These are phyloP conservation scores for Colletotrichum shisoi DNA, from an alignment of 2,329 filamentous ascomycete species.

Conservation along the genomic window DNA sequence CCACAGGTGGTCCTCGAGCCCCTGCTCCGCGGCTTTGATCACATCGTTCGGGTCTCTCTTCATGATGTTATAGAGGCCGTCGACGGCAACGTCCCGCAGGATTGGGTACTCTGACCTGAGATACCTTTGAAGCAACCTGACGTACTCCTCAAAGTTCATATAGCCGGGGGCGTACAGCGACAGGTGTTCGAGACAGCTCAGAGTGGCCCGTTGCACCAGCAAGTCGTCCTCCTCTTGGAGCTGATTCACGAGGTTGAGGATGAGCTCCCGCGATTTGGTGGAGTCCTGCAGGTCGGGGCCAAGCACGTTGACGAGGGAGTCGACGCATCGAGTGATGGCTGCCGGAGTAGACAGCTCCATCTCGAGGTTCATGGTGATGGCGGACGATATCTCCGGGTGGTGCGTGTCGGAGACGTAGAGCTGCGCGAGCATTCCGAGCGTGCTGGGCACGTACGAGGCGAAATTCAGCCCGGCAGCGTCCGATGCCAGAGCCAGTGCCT, in stretches of 20 bases:
- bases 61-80: slow-evolving; percentile 94
- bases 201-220: slow-evolving; percentile 75
- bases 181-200: slow-evolving; percentile 87
- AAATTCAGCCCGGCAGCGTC: slow-evolving; percentile 94
- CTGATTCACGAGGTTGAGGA: slow-evolving; percentile 83
- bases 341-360: slow-evolving; percentile 82
- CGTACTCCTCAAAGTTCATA: slow-evolving; percentile 84
- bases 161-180: slow-evolving; percentile 90
- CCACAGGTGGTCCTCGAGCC: slow-evolving; percentile 92
- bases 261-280: slow-evolving; percentile 88
- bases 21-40: slow-evolving; percentile 74
- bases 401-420: slow-evolving; percentile 92
- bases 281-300: slow-evolving; percentile 95
- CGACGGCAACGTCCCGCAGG: slow-evolving; percentile 80
- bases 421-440: slow-evolving; percentile 91
- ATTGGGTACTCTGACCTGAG: slow-evolving; percentile 73
- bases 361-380: slow-evolving; percentile 89
- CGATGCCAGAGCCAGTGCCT: slow-evolving; percentile 83
- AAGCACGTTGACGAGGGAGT: slow-evolving; percentile 95
- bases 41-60: slow-evolving; percentile 88
- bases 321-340: slow-evolving; percentile 85
- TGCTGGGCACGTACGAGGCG: slow-evolving; percentile 86
- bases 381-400: slow-evolving; percentile 79
- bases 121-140: slow-evolving; percentile 80
- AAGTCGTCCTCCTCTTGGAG: slow-evolving; percentile 74